These are phyloP conservation scores for Globisporangium carolinianum DNA, from an alignment of 352 stramenopile genomes.

Conservation along the genomic window DNA sequence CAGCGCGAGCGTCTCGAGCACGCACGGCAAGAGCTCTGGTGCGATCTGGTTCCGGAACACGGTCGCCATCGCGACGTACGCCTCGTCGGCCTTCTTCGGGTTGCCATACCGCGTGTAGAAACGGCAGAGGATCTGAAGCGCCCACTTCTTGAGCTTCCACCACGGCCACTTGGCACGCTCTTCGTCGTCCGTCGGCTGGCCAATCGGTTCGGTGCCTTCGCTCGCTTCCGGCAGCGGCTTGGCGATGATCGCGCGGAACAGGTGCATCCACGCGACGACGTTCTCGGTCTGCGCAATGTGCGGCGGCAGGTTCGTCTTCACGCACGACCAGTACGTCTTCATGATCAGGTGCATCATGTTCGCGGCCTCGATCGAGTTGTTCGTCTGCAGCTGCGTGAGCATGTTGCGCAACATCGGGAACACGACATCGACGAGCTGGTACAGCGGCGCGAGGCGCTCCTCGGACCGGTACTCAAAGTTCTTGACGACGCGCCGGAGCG, in stretches of 20 bases:
- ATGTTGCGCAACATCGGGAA: constrained; percentile 93
- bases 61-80: constrained; percentile 89
- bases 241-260: constrained; percentile 77
- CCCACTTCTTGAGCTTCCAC: constrained; percentile 99
- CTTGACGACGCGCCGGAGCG: constrained; percentile 95
- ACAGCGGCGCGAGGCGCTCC: constrained; percentile 83
- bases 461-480: constrained; percentile 97
- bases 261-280: constrained; percentile 92
- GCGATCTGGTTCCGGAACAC: constrained; percentile 93
- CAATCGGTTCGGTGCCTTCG: constrained; percentile 65
- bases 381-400: constrained; percentile 75
- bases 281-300: constrained; percentile 76
- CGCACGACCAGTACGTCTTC: constrained; percentile 97
- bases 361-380: constrained; percentile 89
- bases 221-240: constrained; percentile 90
- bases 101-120: constrained; percentile 97
- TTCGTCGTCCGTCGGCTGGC: constrained; percentile 89
- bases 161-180: constrained; percentile 92
- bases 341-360: constrained; percentile 93
- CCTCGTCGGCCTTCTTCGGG: constrained; percentile 89
- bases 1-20: constrained; percentile 91
- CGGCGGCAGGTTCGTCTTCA: constrained; percentile 92
- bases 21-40: constrained; percentile 64
- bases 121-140: constrained; percentile 94
- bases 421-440: constrained; percentile 88